Evolutionary conservation across 176 grass and related monocot species (phyloP).

Genomic region (Oryza coarctata): DNA sequence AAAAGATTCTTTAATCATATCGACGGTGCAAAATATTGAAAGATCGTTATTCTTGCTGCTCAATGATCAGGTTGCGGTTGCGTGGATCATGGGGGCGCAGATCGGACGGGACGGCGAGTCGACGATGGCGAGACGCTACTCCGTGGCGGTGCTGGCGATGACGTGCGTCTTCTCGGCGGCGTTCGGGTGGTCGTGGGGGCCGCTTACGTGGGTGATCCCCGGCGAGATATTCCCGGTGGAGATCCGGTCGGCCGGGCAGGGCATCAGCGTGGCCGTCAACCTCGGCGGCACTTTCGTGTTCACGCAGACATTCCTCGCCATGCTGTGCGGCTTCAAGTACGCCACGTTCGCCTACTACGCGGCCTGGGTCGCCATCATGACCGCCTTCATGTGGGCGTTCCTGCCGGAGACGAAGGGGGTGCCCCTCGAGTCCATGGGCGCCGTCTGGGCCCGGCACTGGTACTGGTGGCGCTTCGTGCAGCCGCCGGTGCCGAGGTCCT

Average conservation of each 20-base stretch:
- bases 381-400: conserved; percentile 50
- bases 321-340: conserved; percentile 59
- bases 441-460: conserved; percentile 56
- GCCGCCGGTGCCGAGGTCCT: not conserved
- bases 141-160: conserved; percentile 57
- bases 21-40: not conserved
- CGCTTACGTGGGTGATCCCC: conserved; percentile 69
- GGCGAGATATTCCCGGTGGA: conserved; percentile 82
- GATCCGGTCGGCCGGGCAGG: conserved; percentile 69
- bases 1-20: not conserved
- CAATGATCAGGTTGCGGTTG: conserved; percentile 28
- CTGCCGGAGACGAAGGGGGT: conserved; percentile 68
- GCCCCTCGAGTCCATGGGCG: conserved; percentile 56
- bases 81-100: conserved; percentile 66
- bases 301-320: conserved; percentile 68
- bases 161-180: conserved; percentile 64
- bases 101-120: conserved; percentile 33
- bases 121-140: conserved; percentile 47
- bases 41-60: not conserved
- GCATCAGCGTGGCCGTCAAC: conserved; percentile 66
- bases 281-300: conserved; percentile 70
- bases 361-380: conserved; percentile 54
- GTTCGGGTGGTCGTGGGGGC: conserved; percentile 81
- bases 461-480: conserved; percentile 54
- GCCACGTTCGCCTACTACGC: conserved; percentile 68